Conservation (phyloP, 2,329 filamentous ascomycete species). For the Trichoderma endophyticum region DNA sequence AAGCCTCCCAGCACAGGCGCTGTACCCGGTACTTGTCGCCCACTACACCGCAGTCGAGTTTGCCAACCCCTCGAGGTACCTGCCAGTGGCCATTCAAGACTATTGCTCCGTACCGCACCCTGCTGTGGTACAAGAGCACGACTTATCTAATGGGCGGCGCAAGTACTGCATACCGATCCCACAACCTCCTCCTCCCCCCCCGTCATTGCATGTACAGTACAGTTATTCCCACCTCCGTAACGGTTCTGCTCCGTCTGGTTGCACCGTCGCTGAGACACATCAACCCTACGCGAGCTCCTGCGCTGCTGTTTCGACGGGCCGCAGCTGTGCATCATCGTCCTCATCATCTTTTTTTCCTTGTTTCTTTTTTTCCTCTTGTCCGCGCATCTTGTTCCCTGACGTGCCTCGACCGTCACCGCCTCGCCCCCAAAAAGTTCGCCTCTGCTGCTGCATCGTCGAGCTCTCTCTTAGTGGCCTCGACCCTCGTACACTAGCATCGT, state of each 20-base stretch:
- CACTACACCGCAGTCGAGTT: not conserved
- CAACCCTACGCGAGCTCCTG: not conserved
- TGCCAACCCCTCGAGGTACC: not conserved
- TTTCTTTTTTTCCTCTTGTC: not conserved
- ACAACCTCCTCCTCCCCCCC: constrained; percentile 5
- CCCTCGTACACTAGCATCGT: not conserved
- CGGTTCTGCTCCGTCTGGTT: constrained; percentile 12
- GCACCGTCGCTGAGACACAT: constrained; percentile 4
- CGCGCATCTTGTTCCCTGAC: not conserved
- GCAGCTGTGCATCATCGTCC: constrained; percentile 5
- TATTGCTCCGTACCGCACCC: not conserved
- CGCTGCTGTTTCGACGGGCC: not conserved
- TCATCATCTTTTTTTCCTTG: not conserved
- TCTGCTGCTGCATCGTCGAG: constrained; percentile 3
- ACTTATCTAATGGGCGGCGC: not conserved
- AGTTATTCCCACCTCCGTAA: constrained; percentile 11
- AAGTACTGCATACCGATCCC: constrained; percentile 5
- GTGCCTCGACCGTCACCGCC: not conserved
- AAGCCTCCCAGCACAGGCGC: not conserved
- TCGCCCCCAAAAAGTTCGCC: not conserved
- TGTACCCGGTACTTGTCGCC: not conserved
- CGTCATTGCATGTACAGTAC: not conserved
- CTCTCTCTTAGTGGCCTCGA: not conserved
- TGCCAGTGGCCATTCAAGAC: not conserved
- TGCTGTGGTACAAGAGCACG: not conserved